Conservation (phyloP, 371 early-diverging fungal species). For the Mucor mucedo region DNA sequence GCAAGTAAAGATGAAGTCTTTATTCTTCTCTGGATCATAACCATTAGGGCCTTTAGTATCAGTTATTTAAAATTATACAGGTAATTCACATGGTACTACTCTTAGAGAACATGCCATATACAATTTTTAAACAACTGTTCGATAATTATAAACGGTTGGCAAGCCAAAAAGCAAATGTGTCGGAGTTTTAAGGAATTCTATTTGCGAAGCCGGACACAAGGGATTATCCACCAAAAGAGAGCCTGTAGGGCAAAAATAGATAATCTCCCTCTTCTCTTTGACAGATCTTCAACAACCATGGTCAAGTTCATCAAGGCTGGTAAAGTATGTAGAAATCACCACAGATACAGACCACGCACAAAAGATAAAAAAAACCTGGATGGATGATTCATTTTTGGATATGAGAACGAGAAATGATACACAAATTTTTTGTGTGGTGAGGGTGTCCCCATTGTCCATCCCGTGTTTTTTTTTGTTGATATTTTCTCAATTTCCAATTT, state of each 20-base stretch:
- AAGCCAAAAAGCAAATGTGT: background rate
- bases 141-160: no score
- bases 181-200: no score
- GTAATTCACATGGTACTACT: no score
- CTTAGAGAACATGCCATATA: no score
- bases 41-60: no score
- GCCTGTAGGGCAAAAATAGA: background rate
- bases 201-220: background rate
- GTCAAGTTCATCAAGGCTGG: conserved; percentile 75
- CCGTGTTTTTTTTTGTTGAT: background rate
- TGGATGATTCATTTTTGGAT: conserved; percentile 24
- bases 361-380: conserved; percentile 1
- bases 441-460: background rate
- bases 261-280: conserved; percentile 30
- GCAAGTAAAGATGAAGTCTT: no score
- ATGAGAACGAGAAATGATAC: background rate
- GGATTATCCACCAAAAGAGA: background rate
- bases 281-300: conserved; percentile 48
- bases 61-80: no score
- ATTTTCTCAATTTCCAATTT: no score
- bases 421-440: background rate
- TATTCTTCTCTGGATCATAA: no score
- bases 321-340: conserved; percentile 45
- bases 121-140: no score
- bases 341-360: background rate